phyloP scores from a whole-genome alignment of 495 filamentous ascomycete species.

The Penicillium verhagenii region DNA sequence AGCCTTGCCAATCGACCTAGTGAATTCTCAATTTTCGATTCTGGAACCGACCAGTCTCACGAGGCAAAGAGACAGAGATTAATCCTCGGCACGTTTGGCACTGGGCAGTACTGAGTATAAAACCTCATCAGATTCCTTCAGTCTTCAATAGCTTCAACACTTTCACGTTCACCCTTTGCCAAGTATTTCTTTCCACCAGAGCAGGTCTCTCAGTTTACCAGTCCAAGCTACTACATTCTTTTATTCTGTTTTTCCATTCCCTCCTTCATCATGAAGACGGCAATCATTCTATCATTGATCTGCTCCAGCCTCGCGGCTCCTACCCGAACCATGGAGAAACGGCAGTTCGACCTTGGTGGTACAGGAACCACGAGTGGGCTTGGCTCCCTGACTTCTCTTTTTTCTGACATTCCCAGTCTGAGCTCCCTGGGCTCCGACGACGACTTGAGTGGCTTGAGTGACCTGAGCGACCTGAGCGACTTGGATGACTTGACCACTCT shows the following conservation, averaged over 20 bases:
- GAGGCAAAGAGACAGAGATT: background rate
- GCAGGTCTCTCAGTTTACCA: conserved; percentile 29
- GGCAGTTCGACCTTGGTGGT: conserved; percentile 13
- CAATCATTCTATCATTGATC: conserved; percentile 20
- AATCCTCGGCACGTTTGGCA: background rate
- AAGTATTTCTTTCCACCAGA: conserved; percentile 1
- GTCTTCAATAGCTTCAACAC: background rate
- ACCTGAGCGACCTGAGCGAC: too few species aligned
- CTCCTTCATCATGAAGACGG: conserved; percentile 23
- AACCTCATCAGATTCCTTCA: background rate
- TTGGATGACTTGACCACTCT: too few species aligned
- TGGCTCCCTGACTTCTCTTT: conserved; percentile 11
- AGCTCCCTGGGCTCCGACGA: background rate
- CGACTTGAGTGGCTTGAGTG: too few species aligned
- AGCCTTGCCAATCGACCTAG: too few species aligned
- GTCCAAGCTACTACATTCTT: too few species aligned
- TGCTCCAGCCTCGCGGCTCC: conserved; percentile 27
- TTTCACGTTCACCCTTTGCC: background rate
- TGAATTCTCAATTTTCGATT: background rate
- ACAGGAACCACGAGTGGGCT: conserved; percentile 15
- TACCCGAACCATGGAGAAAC: conserved; percentile 25
- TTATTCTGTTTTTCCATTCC: background rate
- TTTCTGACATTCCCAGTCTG: background rate
- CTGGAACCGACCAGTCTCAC: background rate
- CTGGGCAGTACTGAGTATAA: background rate